Evolutionary conservation across 73 alveolate genomes (phyloP), one percentile per base, ranked within the genome.

Genomic region (Effrenium voratum): DNA sequence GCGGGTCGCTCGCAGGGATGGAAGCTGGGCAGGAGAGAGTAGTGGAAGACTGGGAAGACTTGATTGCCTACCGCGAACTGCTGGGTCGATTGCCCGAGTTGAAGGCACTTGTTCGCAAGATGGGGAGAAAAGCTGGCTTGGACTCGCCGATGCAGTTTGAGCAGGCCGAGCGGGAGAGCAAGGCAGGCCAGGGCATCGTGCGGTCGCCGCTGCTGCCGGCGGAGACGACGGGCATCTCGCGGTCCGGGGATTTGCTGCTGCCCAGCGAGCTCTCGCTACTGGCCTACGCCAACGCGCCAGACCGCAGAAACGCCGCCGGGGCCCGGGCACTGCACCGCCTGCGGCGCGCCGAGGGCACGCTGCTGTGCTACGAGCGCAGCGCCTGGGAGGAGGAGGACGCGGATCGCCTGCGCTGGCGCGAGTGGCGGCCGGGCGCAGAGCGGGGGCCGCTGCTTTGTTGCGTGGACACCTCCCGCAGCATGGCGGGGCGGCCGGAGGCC

Each of bases 401-500:
- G 22, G 36, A 40, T 57, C 46, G 70, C 30, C 90, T 91, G 63
- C 26, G 46, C 55, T 38, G 50, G 73, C 40, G 68, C n/a, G 98
- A 91, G 83, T 72, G 45, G 34, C 63, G 98, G 5, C 98, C 98
- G 5, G 98, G 60, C 30, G 46, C 47, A 28, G 91, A 91, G 45
- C 26, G 75, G 41, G 98, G 98, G 19, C 98, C 98, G 5, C 43
- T 91, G 68, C 46, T 91, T 41, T 91, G 98, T 40, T 91, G 98
- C 40, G 90, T 91, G 50, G 98, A 91, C 49, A 91, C 98, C 41
- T 91, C 98, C 5, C 59, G 98, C 41, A 91, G 98, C 45, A 91
- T 91, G 98, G 98, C 98, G 45, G 98, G 98, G 24, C 34, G 82
- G 43, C 66, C 46, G 68, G 98, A 91, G 82, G 98, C 98, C 26